Evolutionary conservation across 768 basidiomycete species (phyloP), one percentile per base, ranked within the genome.

Genomic region (Paxillus involutus): DNA sequence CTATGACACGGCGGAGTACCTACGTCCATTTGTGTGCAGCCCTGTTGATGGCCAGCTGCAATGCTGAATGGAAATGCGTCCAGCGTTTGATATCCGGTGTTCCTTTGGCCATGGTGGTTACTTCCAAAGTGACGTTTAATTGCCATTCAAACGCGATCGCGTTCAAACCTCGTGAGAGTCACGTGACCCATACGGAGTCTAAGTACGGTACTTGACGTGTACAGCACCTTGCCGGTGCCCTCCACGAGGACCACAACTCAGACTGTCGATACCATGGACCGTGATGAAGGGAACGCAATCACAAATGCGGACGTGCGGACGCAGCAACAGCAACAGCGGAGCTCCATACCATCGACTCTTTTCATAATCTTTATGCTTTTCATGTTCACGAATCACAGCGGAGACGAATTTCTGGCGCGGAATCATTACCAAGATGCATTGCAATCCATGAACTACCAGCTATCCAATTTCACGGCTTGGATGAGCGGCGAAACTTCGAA

Each of bases 401-500:
- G 81, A 7, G 88, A 89, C 61, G 86, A 88, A 63, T 81, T 80
- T 54, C 71, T 84, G 5, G 78, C 80, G 14, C 75, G 83, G 53
- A 82, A 80, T 60, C 83, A 84, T 52, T 88, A 87, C 66, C 77
- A 87, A 63, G 81, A 89, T 57, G 74, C 82, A n/a, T 63, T 92
- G 5, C 72, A 76, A 30, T 76, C 76, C 7, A 67, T 91, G 55
- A 76, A 76, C 32, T 75, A 80, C 62, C 83, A 89, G 56, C 68
- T 85, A 12, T 79, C 79, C n/a, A 89, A 91, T 66, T 92, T 81
- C 62, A 85, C 86, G 1, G 80, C 84, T 1, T 92, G 88, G 88
- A 69, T 88, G 69, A 84, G 85, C 61, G 85, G 86, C 7, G 84
- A 82, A 9, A 72, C 71, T 17, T 76, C 86, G 0, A 82, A 89